Base-by-base conservation (phyloP, 2,329 filamentous ascomycete species). In the Fusarium acutatum region DNA sequence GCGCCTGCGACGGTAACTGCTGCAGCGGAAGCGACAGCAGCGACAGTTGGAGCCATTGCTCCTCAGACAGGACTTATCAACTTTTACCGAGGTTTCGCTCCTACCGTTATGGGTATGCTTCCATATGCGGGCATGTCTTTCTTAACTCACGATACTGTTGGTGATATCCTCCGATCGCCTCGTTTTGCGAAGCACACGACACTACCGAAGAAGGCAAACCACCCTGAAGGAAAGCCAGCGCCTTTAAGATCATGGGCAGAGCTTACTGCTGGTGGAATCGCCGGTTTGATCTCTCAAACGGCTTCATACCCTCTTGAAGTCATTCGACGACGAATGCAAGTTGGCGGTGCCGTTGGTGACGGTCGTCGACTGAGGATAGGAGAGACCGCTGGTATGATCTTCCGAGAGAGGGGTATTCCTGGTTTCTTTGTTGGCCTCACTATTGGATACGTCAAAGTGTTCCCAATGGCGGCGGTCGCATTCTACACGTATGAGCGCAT, bases 51-150 rank as follows among this genome's bases (percentile, higher is more conserved):
- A 18, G 81, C 84, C 0, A 84, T 90, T 2, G 85, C 81, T 6
- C 92, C 93, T 1, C 87, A 86, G 32, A 88, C 87, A 17, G 96
- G 96, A 8, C 81, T 98, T 2, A 83, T 90, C 63, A 99, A 99
- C 82, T 99, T 99, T 82, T 99, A 98, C 83, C 91, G 96, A 54
- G 96, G 96, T 56, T 99, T 99, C 82, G 90, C 91, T 0, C 94
- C 96, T 0, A 98, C 96, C 0, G 83, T 99, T 10, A 87, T 97
- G 68, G 96, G 96, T 76, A 99, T 99, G 96, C 86, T 99, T 2
- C 96, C 96, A 0, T 99, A 99, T 79, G 96, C 96, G 3, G 96
- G 96, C 77, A 92, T 97, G 79, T 97, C 95, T 3, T 99, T 99
- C 84, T 88, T 99, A 44, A 97, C 94, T 0, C 96, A 99, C 84